A percentile compares a stretch with the other conserved stretches of the same genome.
These are phyloP conservation scores for Aureobasidium sp. DNA, from an alignment of 2,329 filamentous ascomycete species.

Conservation along the genomic window DNA sequence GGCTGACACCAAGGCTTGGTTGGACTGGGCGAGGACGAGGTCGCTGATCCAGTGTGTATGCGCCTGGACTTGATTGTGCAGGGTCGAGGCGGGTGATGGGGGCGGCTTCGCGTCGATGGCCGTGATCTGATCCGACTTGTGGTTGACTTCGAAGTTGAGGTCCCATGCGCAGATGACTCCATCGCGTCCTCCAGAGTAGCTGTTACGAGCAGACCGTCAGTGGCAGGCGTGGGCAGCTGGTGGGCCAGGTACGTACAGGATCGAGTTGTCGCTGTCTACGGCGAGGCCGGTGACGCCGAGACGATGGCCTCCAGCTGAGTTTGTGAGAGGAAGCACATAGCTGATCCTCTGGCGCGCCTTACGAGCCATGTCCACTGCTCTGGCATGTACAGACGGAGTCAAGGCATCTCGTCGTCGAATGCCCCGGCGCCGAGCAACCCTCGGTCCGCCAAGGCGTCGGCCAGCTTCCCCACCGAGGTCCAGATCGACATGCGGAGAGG, in stretches of 20 bases:
- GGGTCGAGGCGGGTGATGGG: slow-evolving; percentile 41
- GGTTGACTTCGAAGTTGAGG: slow-evolving; percentile 61
- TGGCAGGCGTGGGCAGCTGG: not conserved
- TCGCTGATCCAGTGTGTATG: slow-evolving; percentile 98
- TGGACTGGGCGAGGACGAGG: slow-evolving; percentile 71
- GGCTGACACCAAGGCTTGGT: slow-evolving; percentile 74
- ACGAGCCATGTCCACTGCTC: slow-evolving; percentile 36
- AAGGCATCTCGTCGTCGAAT: not conserved
- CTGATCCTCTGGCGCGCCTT: slow-evolving; percentile 48
- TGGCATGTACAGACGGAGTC: not conserved
- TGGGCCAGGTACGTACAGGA: slow-evolving; percentile 58
- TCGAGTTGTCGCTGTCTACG: slow-evolving; percentile 72
- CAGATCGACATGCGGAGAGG: not conserved
- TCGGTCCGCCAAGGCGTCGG: not conserved
- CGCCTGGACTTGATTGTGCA: slow-evolving; percentile 62
- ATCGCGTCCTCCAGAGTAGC: slow-evolving; percentile 92
- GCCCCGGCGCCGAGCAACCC: not conserved
- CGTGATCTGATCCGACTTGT: slow-evolving; percentile 26
- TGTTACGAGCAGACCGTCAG: slow-evolving; percentile 36
- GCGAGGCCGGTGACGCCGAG: slow-evolving; percentile 93
- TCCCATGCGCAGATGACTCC: slow-evolving; percentile 96
- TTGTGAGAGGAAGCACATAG: slow-evolving; percentile 62
- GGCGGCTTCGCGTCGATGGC: slow-evolving; percentile 28
- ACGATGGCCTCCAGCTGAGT: slow-evolving; percentile 75
- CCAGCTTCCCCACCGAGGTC: not conserved